Base-by-base conservation (phyloP, 805 yeast genomes). In the Candida schatavii region DNA sequence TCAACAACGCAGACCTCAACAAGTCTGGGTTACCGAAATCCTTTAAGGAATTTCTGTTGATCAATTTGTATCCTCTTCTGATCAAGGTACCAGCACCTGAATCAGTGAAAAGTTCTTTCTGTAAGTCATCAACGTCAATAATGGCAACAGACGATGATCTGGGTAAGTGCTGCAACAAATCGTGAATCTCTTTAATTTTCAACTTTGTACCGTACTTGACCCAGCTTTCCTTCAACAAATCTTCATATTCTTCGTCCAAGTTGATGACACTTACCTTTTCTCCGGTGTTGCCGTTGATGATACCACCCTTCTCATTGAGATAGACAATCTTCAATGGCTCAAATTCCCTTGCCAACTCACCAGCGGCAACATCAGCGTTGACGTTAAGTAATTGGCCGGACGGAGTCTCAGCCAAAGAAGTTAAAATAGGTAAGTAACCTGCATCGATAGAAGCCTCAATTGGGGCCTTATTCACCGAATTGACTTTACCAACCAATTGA, bases 1-100 rank as follows among this genome's bases (percentile, higher is more conserved):
- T 78, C 55, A 77, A 75, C 46, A 93, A 74, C 17, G 89, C 93
- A 37, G 75, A 61, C 66, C 96, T 79, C 52, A 93, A 77, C 41
- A 80, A 68, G 57, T 87, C 96, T n/a, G 88, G 78, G 45, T 82
- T 79, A 27, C 70, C 61, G 61, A 90, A 85, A 47, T 86, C 91
- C 29, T 72, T 66, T 41, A 89, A 68, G 18, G 85, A 77, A 55
- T 79, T 76, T 61, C 88, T 81, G 56, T 80, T 82, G 44, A 84
- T 63, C 51, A 93, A 75, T 68, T 88, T 88, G 71, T 91, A 88
- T 48, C 99, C 99, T 66, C 99, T 83, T 77, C 99, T 85, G 56
- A 93, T 89, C 72, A 93, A 76, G 35, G 99, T 93, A 60, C 99
- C 99, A 23, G 99, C 99, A 66, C 99, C 99, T 14, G 96, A 85